These are phyloP conservation scores for Sporothrix brunneoviolacea DNA, from an alignment of 2,329 filamentous ascomycete genomes.

Conservation along the genomic window DNA sequence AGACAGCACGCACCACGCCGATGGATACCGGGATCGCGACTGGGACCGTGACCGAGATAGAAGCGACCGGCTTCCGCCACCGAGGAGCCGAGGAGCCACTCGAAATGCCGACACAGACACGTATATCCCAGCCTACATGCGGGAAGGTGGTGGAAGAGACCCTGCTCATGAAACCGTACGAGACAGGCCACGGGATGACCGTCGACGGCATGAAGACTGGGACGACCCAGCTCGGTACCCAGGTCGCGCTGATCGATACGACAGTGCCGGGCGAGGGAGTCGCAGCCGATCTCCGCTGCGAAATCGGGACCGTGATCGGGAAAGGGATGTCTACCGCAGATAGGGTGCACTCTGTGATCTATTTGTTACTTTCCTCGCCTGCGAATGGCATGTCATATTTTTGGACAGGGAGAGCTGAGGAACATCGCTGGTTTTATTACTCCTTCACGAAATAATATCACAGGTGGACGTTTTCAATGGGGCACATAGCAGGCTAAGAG, in stretches of 20 bases:
- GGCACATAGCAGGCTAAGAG: no score
- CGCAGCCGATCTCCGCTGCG: conserved; percentile 39
- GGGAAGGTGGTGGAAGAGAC: conserved; percentile 23
- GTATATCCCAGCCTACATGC: conserved; percentile 42
- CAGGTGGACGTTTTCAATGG: no score
- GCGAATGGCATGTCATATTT: no score
- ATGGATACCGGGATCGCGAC: conserved; percentile 34
- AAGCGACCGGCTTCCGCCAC: conserved; percentile 14
- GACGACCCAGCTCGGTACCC: conserved; percentile 29
- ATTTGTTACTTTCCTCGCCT: not conserved
- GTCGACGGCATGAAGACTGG: conserved; percentile 33
- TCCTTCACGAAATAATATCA: no score
- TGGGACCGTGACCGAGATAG: conserved; percentile 24
- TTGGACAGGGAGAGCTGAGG: no score
- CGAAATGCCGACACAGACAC: conserved; percentile 33
- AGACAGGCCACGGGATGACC: conserved; percentile 29
- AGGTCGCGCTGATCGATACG: conserved; percentile 19
- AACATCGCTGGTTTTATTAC: no score
- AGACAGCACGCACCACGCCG: conserved; percentile 33
- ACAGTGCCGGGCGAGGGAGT: conserved; percentile 35
- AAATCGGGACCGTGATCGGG: conserved; percentile 34
- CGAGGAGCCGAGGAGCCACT: conserved; percentile 19
- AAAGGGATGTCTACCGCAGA: conserved; percentile 45
- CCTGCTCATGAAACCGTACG: conserved; percentile 2
- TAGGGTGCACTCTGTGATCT: conserved; percentile 23